These are phyloP conservation scores for Ustilago xerochloae DNA, from an alignment of 1,284 basidiomycete genomes.

Conservation along the genomic window DNA sequence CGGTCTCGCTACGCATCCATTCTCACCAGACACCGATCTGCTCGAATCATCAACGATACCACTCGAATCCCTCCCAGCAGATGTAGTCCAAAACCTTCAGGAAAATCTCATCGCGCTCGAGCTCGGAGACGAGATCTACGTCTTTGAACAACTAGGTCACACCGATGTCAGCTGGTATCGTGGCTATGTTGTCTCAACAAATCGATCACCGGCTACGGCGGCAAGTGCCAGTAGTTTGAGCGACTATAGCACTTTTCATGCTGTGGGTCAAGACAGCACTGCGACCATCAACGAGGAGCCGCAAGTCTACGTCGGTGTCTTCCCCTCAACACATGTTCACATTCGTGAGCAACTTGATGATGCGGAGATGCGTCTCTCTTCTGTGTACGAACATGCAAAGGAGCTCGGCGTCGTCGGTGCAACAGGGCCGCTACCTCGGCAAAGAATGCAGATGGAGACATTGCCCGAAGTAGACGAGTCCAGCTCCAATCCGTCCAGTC, in stretches of 20 bases:
- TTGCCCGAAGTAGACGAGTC: conserved; percentile 52
- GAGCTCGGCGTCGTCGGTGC: conserved; percentile 55
- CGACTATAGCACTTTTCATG: conserved; percentile 54
- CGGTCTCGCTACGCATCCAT: conserved; percentile 59
- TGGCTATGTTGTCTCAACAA: conserved; percentile 80
- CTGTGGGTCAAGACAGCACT: conserved; percentile 13
- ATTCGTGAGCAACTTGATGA: conserved; percentile 88
- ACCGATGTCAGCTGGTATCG: conserved; percentile 66
- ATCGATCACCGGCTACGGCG: conserved; percentile 41
- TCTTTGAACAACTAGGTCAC: conserved; percentile 69
- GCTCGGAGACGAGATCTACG: conserved; percentile 94
- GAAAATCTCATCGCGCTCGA: conserved; percentile 67
- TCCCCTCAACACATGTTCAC: conserved; percentile 89
- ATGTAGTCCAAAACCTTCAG: conserved; percentile 35
- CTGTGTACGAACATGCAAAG: conserved; percentile 71
- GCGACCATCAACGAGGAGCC: conserved; percentile 69
- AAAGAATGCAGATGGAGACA: conserved; percentile 47
- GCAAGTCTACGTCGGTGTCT: conserved; percentile 94
- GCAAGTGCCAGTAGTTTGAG: conserved; percentile 69
- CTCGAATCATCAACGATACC: conserved; percentile 40
- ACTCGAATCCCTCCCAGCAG: conserved; percentile 32
- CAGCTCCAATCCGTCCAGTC: conserved; percentile 41
- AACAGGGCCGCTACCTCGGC: conserved; percentile 33
- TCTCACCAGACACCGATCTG: conserved; percentile 55
- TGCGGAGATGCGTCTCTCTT: conserved; percentile 84